Conservation (phyloP, 352 stramenopile genomes). For the Pythium dissimile region DNA sequence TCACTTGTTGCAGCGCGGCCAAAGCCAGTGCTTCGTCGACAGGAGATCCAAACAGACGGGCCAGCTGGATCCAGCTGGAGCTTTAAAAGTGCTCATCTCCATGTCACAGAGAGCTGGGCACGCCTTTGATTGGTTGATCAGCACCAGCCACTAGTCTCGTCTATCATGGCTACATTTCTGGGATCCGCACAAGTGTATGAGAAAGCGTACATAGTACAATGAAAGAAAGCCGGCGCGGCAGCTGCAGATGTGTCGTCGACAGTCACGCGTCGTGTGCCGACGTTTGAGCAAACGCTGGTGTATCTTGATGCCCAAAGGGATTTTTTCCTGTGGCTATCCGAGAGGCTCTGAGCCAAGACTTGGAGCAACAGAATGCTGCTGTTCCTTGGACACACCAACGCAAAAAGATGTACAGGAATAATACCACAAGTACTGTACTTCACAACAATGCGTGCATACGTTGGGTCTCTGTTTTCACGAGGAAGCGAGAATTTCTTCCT, state of each 20-base stretch:
- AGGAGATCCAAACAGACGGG: conserved; percentile 5
- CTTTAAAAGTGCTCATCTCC: not conserved
- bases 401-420: too few species aligned
- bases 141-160: not conserved
- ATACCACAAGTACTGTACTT: too few species aligned
- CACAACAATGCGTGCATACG: not conserved
- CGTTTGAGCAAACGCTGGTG: not conserved
- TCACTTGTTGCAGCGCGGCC: not conserved
- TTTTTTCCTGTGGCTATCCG: not conserved
- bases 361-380: not conserved
- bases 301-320: not conserved
- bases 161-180: conserved; percentile 11
- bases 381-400: too few species aligned
- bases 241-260: too few species aligned
- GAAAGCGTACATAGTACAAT: too few species aligned
- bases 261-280: not conserved
- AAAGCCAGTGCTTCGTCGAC: conserved; percentile 1
- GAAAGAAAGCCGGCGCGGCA: conserved; percentile 8
- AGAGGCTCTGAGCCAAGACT: too few species aligned
- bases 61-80: not conserved
- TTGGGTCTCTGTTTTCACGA: not conserved
- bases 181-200: not conserved
- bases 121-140: not conserved
- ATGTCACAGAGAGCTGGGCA: conserved; percentile 8
- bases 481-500: not conserved